A percentile compares a stretch with the other conserved stretches of the same genome.
These are phyloP conservation scores for Batkoa obscura DNA, from an alignment of 371 early-diverging fungal genomes.

Conservation along the genomic window DNA sequence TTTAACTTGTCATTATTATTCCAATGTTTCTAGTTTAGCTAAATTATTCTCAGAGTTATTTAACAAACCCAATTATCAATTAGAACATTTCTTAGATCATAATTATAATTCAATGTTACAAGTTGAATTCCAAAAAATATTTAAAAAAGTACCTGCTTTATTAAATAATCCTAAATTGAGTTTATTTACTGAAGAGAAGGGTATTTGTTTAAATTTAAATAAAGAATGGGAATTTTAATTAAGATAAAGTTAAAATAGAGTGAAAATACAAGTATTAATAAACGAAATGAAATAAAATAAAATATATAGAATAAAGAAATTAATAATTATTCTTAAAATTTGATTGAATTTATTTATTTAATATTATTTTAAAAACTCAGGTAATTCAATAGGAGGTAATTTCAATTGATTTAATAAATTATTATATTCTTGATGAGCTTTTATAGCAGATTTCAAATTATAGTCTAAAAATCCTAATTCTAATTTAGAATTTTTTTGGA, in stretches of 20 bases:
- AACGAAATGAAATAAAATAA: no score
- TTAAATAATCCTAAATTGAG: background rate
- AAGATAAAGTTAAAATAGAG: no score
- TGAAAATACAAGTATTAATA: no score
- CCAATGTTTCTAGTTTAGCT: slow-evolving; percentile 65
- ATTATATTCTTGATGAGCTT: background rate
- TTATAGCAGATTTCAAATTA: background rate
- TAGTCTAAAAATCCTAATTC: background rate
- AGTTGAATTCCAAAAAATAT: background rate
- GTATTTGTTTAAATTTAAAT: no score
- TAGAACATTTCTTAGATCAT: slow-evolving; percentile 89
- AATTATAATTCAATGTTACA: slow-evolving; percentile 42
- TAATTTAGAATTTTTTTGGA: background rate
- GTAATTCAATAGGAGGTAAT: no score
- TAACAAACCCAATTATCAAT: slow-evolving; percentile 55
- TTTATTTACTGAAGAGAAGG: background rate
- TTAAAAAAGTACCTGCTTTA: slow-evolving; percentile 4
- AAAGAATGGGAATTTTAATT: no score
- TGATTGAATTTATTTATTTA: no score
- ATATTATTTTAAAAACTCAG: no score
- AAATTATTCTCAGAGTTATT: slow-evolving; percentile 71
- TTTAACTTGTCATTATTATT: slow-evolving; percentile 61
- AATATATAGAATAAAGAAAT: no score
- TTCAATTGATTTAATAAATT: background rate
- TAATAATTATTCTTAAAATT: no score